Percentiles rank a stretch among this genome's conserved stretches.
phyloP scores from a whole-genome alignment of 371 early-diverging fungal species.

The Circinella umbellata region DNA sequence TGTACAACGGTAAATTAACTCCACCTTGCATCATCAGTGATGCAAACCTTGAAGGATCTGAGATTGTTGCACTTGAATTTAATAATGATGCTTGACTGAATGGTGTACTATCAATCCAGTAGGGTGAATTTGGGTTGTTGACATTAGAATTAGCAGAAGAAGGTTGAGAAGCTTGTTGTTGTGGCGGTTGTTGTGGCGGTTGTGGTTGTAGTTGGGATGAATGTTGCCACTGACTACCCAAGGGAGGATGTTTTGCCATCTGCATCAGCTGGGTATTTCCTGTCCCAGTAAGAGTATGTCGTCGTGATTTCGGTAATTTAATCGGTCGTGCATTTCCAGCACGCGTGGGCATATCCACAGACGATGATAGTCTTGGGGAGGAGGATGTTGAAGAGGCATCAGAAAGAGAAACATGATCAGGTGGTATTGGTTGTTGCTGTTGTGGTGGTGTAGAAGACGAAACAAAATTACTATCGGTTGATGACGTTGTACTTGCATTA shows the following conservation, averaged over 20 bases:
- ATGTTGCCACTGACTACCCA: background rate
- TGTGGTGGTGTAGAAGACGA: constrained; percentile 1
- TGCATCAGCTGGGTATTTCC: constrained; percentile 10
- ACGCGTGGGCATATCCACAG: constrained; percentile 17
- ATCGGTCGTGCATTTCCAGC: constrained; percentile 15
- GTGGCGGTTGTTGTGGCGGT: background rate
- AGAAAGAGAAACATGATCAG: constrained; percentile 12
- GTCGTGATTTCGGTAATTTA: constrained; percentile 19
- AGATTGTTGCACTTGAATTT: constrained; percentile 25
- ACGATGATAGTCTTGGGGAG: constrained; percentile 24
- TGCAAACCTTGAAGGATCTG: constrained; percentile 25
- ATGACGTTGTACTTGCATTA: constrained; percentile 1
- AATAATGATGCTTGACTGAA: constrained; percentile 21
- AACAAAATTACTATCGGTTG: background rate
- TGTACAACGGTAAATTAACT: constrained; percentile 21
- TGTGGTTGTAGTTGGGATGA: background rate
- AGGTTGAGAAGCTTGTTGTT: background rate
- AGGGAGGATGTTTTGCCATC: constrained; percentile 4
- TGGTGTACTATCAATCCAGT: background rate
- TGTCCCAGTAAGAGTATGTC: constrained; percentile 19
- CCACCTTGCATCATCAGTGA: constrained; percentile 22
- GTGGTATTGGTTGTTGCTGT: constrained; percentile 1
- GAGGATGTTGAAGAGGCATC: constrained; percentile 31
- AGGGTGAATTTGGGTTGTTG: background rate
- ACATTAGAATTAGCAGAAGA: background rate